Evolutionary conservation across 1,284 basidiomycete species (phyloP), one percentile per base, ranked within the genome.

Genomic region (Melampsora americana): DNA sequence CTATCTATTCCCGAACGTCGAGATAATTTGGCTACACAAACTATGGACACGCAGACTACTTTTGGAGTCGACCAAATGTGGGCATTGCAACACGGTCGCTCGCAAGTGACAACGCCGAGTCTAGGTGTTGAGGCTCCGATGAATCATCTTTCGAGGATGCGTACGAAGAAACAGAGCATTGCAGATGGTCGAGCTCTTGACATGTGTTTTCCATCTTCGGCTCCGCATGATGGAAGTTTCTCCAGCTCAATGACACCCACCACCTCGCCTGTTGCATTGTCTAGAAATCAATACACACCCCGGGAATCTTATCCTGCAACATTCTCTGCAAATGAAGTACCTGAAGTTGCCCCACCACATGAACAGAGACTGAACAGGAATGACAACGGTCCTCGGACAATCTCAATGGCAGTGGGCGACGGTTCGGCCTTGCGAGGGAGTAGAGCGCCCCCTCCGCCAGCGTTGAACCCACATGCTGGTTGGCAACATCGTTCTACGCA

Each of bases 371-470:
- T 23, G 50, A 18, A 16, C 23, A 53, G 50, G 23, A 23, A 18
- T 23, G 50, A 53, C 23, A 23, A 53, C 50, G 4, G 50, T 12
- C 3, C 50, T 20, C 50, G 50, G 5, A 53, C 50, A 23, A 5
- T 53, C 5, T 23, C 50, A 16, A 53, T 53, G 18, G 12, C 50
- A 23, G 18, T 53, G 18, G 50, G 50, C 16, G 23, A 20, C 50
- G 50, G 50, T 5, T 53, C 50, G 4, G 50, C 18, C 14, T 23
- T 53, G 23, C 60, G 60, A 6, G 60, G 60, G 5, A 61, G 28
- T 32, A 4, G 60, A 61, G 60, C 60, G 60, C 60, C 60, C 14
- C 60, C 60, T 28, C 60, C 60, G 30, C 60, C 60, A 18, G 60
- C 60, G 3, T 26, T 61, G 14, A 26, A 61, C 26, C 4, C 60